Conservation (phyloP, 2,329 filamentous ascomycete species). For the Calonectria henricotiae region DNA sequence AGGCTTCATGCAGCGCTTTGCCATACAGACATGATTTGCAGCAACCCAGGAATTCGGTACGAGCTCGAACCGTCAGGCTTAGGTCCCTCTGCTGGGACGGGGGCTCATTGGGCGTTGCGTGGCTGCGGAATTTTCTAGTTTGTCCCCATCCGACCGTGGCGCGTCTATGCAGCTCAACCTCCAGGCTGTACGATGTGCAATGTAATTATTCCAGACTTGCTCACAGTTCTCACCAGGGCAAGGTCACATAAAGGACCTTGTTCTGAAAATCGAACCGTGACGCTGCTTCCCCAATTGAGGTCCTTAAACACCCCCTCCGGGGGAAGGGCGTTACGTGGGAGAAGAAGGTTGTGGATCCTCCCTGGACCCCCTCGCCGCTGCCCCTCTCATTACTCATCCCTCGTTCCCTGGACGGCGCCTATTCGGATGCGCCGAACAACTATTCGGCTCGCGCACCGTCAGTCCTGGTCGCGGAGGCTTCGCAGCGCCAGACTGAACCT, state of each 20-base stretch:
- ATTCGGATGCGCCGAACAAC: constrained; percentile 26
- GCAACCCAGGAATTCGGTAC: constrained; percentile 50
- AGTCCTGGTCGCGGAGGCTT: constrained; percentile 24
- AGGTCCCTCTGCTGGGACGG: constrained; percentile 33
- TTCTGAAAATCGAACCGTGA: constrained; percentile 40
- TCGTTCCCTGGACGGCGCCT: constrained; percentile 23
- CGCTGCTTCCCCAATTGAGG: constrained; percentile 24
- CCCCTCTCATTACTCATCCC: constrained; percentile 12
- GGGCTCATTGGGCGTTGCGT: constrained; percentile 43
- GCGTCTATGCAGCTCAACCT: constrained; percentile 36
- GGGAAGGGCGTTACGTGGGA: not conserved
- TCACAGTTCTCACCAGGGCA: constrained; percentile 23
- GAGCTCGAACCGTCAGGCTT: constrained; percentile 44
- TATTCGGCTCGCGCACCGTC: constrained; percentile 21
- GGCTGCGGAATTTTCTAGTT: constrained; percentile 41
- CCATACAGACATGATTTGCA: constrained; percentile 57
- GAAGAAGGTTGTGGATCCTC: constrained; percentile 31
- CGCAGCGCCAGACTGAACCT: constrained; percentile 25
- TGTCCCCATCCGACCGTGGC: constrained; percentile 42
- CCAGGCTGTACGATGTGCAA: constrained; percentile 13
- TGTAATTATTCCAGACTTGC: constrained; percentile 22
- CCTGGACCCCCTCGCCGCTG: constrained; percentile 16
- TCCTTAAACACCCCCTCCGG: not conserved
- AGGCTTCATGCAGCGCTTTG: constrained; percentile 50
- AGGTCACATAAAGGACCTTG: constrained; percentile 31